Evolutionary conservation across 225 moss, liverwort and hornwort species (phyloP).

Genomic region (Rhytidiadelphus loreus): DNA sequence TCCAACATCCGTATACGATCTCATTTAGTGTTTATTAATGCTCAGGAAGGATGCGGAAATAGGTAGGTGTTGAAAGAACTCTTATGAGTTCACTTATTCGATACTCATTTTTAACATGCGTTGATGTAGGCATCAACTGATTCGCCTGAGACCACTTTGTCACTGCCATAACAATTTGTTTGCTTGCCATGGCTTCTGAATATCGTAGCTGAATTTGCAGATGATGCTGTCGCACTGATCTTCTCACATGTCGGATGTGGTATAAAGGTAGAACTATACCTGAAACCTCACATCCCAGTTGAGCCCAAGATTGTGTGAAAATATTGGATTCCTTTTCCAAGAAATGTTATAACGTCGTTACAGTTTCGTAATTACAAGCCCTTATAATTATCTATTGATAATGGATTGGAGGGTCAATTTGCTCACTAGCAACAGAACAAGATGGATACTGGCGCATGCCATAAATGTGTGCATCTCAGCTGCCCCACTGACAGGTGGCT

Average conservation of each 20-base stretch:
- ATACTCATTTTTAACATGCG: constrained; percentile 1
- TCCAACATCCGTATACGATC: background rate
- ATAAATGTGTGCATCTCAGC: background rate
- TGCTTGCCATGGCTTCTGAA: background rate
- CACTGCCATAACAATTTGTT: background rate
- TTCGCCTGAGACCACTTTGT: background rate
- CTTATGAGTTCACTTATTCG: constrained; percentile 3
- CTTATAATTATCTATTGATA: background rate
- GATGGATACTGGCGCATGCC: background rate
- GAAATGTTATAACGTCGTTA: background rate
- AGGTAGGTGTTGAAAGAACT: constrained; percentile 8
- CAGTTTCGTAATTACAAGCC: background rate
- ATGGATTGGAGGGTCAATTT: background rate
- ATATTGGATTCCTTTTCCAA: background rate
- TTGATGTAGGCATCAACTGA: background rate
- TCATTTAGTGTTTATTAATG: background rate
- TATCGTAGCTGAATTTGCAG: background rate
- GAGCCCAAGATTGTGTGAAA: background rate
- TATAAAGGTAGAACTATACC: background rate
- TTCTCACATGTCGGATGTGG: background rate
- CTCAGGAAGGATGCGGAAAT: background rate
- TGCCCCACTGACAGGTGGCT: background rate
- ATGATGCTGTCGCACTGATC: background rate
- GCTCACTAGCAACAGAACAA: background rate
- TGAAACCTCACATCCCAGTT: background rate